A percentile compares a stretch with the other conserved stretches of the same genome.
Conservation (phyloP, 2,329 filamentous ascomycete genomes). For the Calonectria multiphialidica region DNA sequence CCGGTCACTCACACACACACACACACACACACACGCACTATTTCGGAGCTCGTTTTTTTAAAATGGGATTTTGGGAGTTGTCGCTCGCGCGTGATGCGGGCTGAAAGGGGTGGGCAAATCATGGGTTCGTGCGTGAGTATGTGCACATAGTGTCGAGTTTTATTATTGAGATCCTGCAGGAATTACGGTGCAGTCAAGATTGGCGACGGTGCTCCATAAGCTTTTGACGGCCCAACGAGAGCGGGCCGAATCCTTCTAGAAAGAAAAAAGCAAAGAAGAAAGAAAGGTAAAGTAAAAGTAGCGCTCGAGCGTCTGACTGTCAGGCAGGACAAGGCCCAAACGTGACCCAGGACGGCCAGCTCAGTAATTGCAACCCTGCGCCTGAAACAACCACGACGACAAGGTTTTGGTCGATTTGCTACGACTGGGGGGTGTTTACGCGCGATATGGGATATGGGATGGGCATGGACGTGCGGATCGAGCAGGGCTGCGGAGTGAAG, state of each 20-base stretch:
- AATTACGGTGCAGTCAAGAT: not conserved
- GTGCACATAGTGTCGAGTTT: not conserved
- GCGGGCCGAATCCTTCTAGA: slow-evolving; percentile 9
- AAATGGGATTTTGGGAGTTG: not conserved
- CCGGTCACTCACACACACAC: not conserved
- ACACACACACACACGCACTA: not conserved
- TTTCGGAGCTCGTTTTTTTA: not conserved
- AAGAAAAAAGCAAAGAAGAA: not conserved
- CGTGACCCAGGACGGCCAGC: not conserved
- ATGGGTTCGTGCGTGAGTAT: not conserved
- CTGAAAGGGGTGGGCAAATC: not conserved
- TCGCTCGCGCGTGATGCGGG: not conserved
- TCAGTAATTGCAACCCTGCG: not conserved
- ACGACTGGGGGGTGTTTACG: not conserved
- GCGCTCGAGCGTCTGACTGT: not conserved
- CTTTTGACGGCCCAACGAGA: not conserved
- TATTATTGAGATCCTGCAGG: slow-evolving; percentile 6
- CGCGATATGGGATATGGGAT: not conserved
- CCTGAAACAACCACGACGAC: slow-evolving; percentile 22
- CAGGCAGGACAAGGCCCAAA: not conserved
- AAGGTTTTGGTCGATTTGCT: slow-evolving; percentile 24
- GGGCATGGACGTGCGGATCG: not conserved
- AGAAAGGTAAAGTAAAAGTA: not conserved
- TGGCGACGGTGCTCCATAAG: not conserved
- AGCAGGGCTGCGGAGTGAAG: not conserved